These are phyloP conservation scores for Ilex paraguariensis DNA, from an alignment of 305 asterid genomes.

Conservation along the genomic window DNA sequence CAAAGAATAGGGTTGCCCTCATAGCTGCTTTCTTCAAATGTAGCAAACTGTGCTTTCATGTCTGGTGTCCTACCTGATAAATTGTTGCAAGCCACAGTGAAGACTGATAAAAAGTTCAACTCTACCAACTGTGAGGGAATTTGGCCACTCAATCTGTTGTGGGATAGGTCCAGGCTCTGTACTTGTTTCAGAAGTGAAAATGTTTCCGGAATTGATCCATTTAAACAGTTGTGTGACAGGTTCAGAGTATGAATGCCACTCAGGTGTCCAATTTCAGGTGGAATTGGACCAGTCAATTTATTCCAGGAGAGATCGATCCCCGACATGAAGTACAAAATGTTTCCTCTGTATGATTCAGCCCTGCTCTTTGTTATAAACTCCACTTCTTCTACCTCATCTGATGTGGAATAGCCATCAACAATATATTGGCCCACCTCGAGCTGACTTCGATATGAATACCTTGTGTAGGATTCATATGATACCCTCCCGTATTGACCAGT, in stretches of 20 bases:
- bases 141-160: neutral
- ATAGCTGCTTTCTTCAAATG: no score
- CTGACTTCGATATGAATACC: neutral
- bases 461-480: neutral
- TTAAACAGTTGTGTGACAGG: neutral
- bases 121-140: neutral
- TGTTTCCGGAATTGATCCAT: neutral
- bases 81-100: neutral
- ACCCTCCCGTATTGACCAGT: neutral
- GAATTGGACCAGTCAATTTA: no score
- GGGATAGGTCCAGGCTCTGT: neutral
- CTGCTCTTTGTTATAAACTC: constrained; percentile 1
- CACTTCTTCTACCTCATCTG: neutral
- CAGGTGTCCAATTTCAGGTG: neutral
- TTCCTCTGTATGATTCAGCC: neutral
- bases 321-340: no score
- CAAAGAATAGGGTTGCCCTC: neutral
- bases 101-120: neutral
- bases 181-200: neutral
- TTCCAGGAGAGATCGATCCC: no score
- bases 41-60: neutral
- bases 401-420: neutral
- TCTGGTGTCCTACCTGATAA: neutral
- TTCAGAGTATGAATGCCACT: neutral
- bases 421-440: neutral